Conservation (phyloP, 2,329 filamentous ascomycete genomes). For the Pseudocercospora vitis region DNA sequence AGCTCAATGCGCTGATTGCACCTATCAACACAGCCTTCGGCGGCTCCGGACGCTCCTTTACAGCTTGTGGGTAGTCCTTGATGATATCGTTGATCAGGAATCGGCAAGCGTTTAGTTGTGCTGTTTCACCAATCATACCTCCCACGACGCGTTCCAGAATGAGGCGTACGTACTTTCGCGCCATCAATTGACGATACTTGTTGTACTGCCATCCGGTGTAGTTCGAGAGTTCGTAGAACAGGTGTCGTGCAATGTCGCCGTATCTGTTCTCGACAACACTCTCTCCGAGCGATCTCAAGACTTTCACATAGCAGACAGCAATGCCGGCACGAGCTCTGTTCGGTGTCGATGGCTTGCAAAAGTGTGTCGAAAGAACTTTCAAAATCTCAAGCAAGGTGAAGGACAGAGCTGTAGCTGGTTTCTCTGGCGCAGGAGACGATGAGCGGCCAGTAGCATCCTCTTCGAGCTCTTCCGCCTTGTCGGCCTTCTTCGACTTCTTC, state of each 20-base stretch:
- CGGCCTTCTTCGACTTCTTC: constrained; percentile 72
- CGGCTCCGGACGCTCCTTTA: constrained; percentile 85
- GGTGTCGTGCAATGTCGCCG: constrained; percentile 73
- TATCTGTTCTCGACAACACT: constrained; percentile 82
- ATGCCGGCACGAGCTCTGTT: constrained; percentile 81
- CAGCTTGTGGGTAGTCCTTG: constrained; percentile 88
- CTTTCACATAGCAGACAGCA: constrained; percentile 80
- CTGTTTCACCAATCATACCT: constrained; percentile 81
- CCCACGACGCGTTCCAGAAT: constrained; percentile 83
- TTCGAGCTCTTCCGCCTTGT: constrained; percentile 58
- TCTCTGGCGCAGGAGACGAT: constrained; percentile 73
- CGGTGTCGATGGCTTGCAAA: constrained; percentile 72
- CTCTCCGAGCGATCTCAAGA: constrained; percentile 76
- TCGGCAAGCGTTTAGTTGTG: constrained; percentile 78
- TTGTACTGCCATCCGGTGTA: constrained; percentile 75
- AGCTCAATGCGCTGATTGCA: constrained; percentile 74
- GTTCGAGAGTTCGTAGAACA: constrained; percentile 70
- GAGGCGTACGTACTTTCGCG: constrained; percentile 78
- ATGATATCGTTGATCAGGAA: constrained; percentile 82
- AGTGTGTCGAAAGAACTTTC: constrained; percentile 75
- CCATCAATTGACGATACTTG: constrained; percentile 81
- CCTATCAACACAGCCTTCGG: constrained; percentile 81
- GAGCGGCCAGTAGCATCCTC: constrained; percentile 67
- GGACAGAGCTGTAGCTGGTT: constrained; percentile 66
- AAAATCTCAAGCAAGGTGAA: constrained; percentile 77